These are phyloP conservation scores for Tubosaeta sp. DNA, from an alignment of 768 basidiomycete genomes.

Conservation along the genomic window DNA sequence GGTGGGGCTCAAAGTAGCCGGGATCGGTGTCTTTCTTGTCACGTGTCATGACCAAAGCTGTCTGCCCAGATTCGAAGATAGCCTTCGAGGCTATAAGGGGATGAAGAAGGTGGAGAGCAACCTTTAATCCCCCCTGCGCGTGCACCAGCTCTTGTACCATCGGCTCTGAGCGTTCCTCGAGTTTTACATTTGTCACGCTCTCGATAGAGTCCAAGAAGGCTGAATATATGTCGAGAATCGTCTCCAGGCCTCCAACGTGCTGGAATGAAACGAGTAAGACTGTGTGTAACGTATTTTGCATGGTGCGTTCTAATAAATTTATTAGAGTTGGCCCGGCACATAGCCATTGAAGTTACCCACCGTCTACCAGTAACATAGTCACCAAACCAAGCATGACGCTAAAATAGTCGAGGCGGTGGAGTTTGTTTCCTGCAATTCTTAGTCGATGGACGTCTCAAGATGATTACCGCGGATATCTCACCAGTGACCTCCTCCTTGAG, in stretches of 20 bases:
- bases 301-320: constrained; percentile 59
- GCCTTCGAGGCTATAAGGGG: constrained; percentile 76
- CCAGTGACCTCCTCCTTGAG: constrained; percentile 50
- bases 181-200: constrained; percentile 41
- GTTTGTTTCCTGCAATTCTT: constrained; percentile 34
- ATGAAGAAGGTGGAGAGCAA: constrained; percentile 71
- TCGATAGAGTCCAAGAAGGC: constrained; percentile 56
- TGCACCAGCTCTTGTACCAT: constrained; percentile 66
- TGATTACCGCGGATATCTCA: constrained; percentile 33
- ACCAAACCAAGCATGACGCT: constrained; percentile 52
- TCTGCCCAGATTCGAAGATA: constrained; percentile 84
- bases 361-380: constrained; percentile 54
- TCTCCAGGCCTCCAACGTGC: constrained; percentile 64
- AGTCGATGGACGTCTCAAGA: constrained; percentile 6
- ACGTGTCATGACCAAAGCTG: constrained; percentile 59
- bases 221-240: constrained; percentile 55
- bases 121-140: constrained; percentile 77
- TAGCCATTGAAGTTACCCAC: constrained; percentile 28
- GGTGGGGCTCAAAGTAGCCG: constrained; percentile 80
- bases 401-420: constrained; percentile 45
- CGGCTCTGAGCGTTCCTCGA: constrained; percentile 53
- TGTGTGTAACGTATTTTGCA: constrained; percentile 73
- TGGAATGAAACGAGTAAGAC: constrained; percentile 75
- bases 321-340: constrained; percentile 1
- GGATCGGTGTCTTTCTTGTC: constrained; percentile 77